These are phyloP conservation scores for Endocladia muricata DNA, from an alignment of 31 red algal genomes.

Conservation along the genomic window DNA sequence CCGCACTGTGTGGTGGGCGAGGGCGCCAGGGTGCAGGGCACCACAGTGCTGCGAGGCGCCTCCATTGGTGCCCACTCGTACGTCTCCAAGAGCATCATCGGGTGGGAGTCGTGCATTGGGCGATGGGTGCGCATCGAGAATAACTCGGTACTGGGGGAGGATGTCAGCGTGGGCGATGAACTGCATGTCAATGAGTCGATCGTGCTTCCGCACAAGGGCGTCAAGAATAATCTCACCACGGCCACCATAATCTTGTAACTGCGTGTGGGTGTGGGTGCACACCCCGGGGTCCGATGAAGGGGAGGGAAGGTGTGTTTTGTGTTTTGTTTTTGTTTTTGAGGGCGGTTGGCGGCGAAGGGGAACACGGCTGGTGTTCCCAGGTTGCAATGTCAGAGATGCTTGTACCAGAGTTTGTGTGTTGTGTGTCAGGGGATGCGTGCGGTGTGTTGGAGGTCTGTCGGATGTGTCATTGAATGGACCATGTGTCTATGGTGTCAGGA, in stretches of 20 bases:
- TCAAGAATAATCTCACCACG: conserved; percentile 70
- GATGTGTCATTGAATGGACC: no score
- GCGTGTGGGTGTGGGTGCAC: not conserved
- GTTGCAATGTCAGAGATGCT: no score
- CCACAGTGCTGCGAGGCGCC: conserved; percentile 64
- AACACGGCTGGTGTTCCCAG: no score
- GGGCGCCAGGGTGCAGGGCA: conserved; percentile 68
- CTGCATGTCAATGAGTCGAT: conserved; percentile 81
- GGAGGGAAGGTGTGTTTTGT: no score
- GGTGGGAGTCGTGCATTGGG: conserved; percentile 82
- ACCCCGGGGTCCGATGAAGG: no score
- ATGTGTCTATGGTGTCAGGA: no score
- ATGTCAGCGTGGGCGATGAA: conserved; percentile 85
- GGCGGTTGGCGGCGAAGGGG: no score
- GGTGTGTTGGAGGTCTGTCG: no score
- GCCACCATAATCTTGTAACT: conserved; percentile 81
- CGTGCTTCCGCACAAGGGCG: conserved; percentile 94
- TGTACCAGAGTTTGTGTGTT: no score
- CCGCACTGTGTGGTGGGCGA: conserved; percentile 80
- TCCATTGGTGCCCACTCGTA: conserved; percentile 68
- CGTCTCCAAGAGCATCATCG: conserved; percentile 78
- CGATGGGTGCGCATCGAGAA: conserved; percentile 89
- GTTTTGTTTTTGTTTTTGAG: no score
- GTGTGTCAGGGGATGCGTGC: no score
- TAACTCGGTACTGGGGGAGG: conserved; percentile 83